Evolutionary conservation across 2,329 filamentous ascomycete species (phyloP), one percentile per base, ranked within the genome.

Genomic region (Hirsutella minnesotensis): DNA sequence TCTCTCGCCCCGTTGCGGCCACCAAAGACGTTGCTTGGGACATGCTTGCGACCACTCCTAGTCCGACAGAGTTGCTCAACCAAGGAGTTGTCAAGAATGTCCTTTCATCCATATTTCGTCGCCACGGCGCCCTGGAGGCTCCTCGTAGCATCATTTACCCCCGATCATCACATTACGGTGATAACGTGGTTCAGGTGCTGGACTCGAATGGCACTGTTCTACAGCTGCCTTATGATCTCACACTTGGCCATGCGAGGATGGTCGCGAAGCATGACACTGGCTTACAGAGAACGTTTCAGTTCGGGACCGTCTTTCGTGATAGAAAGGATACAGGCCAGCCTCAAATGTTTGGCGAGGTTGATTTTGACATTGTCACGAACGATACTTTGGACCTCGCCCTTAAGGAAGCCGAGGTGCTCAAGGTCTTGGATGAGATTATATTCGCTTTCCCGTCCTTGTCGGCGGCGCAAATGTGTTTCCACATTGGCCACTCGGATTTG

Each of bases 141-240:
- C 74, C 81, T 20, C 77, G 87, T 42, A 83, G 81, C 49, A 72
- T 77, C 24, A 67, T 96, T 3, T 87, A 96, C 48, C 92, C 92
- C 2, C 76, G 83, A 37, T 94, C 89, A 1, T 71, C 76, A 9
- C 81, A 90, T 56, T 95, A 95, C 56, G 56, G 69, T 38, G 57
- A 73, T 40, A 85, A 85, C 51, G 81, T 83, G 13, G 84, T 94
- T 15, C 82, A 86, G 47, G 64, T 96, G 13, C 69, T 98, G 21
- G 87, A 95, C 58, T 72, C 79, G 2, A 85, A 81, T 47, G 92
- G 90, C 3, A 90, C 83, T n/a, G 70, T 95, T 2, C 70, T 96
- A 8, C 92, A 98, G 57, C 66, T 98, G n/a, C 92, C 92, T 0
- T 95, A 86, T 54, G 92, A 98, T 59, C 68, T 96, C 19, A 95